Conservation (phyloP, 371 early-diverging fungal genomes). For the Syncephalis fuscata region DNA sequence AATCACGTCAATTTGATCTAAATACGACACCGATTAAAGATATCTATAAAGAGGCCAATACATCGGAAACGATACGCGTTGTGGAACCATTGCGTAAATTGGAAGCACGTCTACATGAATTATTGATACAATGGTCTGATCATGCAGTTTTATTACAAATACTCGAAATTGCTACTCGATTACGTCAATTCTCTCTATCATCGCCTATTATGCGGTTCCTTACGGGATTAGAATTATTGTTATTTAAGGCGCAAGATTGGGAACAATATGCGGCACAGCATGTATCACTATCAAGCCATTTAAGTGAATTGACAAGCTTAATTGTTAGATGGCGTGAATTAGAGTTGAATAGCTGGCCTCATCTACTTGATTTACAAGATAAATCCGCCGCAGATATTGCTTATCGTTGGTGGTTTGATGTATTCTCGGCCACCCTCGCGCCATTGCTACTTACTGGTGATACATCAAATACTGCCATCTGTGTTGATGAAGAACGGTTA, state of each 20-base stretch:
- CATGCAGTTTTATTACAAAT: slow-evolving; percentile 74
- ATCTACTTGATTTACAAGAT: slow-evolving; percentile 67
- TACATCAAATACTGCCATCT: neutral
- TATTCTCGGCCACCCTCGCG: slow-evolving; percentile 20
- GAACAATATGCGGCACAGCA: slow-evolving; percentile 75
- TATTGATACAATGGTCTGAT: slow-evolving; percentile 77
- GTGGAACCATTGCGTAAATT: slow-evolving; percentile 44
- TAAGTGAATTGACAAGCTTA: slow-evolving; percentile 48
- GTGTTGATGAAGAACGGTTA: slow-evolving; percentile 8
- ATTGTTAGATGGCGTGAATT: slow-evolving; percentile 85
- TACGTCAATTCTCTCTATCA: slow-evolving; percentile 56
- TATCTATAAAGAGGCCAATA: slow-evolving; percentile 76
- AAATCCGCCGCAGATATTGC: slow-evolving; percentile 39
- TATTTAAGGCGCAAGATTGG: slow-evolving; percentile 89
- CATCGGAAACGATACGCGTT: slow-evolving; percentile 49
- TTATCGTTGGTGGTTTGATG: slow-evolving; percentile 76
- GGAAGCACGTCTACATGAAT: slow-evolving; percentile 33
- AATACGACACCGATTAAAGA: slow-evolving; percentile 40
- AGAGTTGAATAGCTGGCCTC: slow-evolving; percentile 84
- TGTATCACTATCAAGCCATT: slow-evolving; percentile 52
- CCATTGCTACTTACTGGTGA: no score
- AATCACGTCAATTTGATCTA: slow-evolving; percentile 5
- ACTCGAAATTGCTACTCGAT: slow-evolving; percentile 38
- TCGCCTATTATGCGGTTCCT: slow-evolving; percentile 84
- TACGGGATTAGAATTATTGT: slow-evolving; percentile 72